Evolutionary conservation across 768 basidiomycete genomes (phyloP).

Genomic region (Lactarius sp.): DNA sequence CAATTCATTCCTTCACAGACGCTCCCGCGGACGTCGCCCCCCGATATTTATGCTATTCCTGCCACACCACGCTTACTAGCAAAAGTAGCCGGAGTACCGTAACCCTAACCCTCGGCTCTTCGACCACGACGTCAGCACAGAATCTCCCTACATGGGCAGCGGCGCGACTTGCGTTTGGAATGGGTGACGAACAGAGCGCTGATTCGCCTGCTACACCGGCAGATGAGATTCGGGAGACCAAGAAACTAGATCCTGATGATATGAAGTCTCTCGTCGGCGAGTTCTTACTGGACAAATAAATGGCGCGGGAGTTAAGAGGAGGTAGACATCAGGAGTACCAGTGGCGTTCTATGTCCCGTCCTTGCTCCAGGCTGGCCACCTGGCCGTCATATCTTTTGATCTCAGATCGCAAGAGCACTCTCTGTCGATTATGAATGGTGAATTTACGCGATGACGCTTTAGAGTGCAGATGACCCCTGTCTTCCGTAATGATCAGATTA

Average conservation of each 20-base stretch:
- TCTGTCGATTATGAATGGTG: too few relatives aligned
- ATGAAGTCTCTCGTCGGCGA: constrained; percentile 38
- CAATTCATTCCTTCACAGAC: constrained; percentile 52
- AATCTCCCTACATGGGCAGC: constrained; percentile 28
- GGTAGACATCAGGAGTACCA: not conserved
- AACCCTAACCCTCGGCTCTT: constrained; percentile 22
- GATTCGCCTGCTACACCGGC: not conserved
- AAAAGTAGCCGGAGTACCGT: constrained; percentile 42
- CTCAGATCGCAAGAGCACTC: not conserved
- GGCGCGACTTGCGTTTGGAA: not conserved
- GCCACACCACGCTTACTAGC: constrained; percentile 57
- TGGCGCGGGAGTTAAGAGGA: not conserved
- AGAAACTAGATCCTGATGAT: constrained; percentile 32
- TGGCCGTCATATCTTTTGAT: not conserved
- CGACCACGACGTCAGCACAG: not conserved
- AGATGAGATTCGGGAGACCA: constrained; percentile 33
- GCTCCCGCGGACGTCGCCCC: constrained; percentile 23
- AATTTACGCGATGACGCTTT: not conserved
- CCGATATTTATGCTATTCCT: constrained; percentile 54
- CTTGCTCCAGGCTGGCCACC: too few relatives aligned
- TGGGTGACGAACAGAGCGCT: not conserved
- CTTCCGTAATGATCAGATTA: not conserved
- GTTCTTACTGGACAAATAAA: constrained; percentile 36
- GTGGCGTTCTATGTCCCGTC: too few relatives aligned
- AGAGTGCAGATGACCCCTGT: too few relatives aligned